Percentiles rank a stretch among this genome's conserved stretches.
phyloP scores from a whole-genome alignment of 768 basidiomycete species.

The Erythrobasidium yunnanense region DNA sequence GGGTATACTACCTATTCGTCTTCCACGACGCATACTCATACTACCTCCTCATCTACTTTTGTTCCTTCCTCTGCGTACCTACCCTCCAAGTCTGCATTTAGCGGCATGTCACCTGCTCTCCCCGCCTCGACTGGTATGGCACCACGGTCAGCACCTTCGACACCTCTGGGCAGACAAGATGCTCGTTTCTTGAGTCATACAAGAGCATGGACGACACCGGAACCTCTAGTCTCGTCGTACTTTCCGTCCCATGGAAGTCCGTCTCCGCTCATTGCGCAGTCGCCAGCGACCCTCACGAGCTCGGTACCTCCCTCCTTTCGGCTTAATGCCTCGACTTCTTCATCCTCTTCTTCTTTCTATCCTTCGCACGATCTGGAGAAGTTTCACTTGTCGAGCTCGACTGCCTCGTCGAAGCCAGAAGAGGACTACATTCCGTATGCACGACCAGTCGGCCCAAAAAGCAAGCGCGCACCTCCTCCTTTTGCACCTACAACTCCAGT shows the following conservation, averaged over 20 bases:
- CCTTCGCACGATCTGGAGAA: not conserved
- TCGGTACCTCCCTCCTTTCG: not conserved
- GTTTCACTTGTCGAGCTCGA: no score
- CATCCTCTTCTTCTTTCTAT: not conserved
- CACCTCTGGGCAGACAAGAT: constrained; percentile 20
- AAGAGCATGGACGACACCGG: not conserved
- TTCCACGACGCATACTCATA: not conserved
- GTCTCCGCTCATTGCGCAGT: not conserved
- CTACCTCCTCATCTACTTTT: not conserved
- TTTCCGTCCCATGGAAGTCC: not conserved
- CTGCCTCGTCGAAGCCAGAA: no score
- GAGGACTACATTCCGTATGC: not conserved
- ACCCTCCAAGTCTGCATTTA: not conserved
- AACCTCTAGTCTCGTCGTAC: not conserved
- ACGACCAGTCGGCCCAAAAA: not conserved
- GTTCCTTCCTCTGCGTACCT: constrained; percentile 9
- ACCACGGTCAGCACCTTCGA: constrained; percentile 17
- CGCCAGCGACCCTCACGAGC: not conserved
- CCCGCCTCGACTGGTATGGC: not conserved
- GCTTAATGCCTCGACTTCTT: not conserved
- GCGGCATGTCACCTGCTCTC: not conserved
- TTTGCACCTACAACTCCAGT: not conserved
- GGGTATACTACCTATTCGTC: not conserved
- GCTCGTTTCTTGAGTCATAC: constrained; percentile 2
- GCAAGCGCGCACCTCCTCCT: not conserved